These are phyloP conservation scores for Phyllosticta citribraziliensis DNA, from an alignment of 2,329 filamentous ascomycete species.

Conservation along the genomic window DNA sequence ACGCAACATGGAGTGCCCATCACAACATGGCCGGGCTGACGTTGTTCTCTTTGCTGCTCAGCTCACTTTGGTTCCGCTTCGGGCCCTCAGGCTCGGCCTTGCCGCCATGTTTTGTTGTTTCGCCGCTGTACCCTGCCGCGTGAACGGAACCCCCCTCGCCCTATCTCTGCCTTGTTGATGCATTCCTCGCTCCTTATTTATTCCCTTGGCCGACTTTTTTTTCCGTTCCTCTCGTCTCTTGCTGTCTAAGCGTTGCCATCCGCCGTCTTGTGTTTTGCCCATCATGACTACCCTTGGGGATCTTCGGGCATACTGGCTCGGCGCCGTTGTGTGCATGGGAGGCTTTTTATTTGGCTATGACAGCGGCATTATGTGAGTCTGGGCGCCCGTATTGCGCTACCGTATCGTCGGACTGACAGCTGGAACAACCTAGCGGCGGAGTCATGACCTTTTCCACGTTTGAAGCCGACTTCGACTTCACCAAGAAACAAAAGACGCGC, in stretches of 20 bases:
- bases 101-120: neutral
- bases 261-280: neutral
- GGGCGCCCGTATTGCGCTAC: neutral
- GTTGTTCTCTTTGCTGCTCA: neutral
- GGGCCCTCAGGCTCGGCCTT: neutral
- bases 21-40: neutral
- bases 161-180: neutral
- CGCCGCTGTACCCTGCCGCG: neutral
- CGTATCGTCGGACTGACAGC: neutral
- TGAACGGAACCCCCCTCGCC: neutral
- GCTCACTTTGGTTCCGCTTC: neutral
- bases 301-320: constrained; percentile 43
- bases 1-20: neutral
- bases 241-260: constrained; percentile 1
- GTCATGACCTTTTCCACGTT: constrained; percentile 38
- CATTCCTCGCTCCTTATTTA: neutral
- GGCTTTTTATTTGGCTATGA: constrained; percentile 41
- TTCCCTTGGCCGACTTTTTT: neutral
- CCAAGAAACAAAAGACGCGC: constrained; percentile 28
- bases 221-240: neutral
- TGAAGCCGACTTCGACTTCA: constrained; percentile 34
- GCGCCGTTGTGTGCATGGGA: constrained; percentile 42
- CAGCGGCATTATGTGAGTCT: constrained; percentile 20
- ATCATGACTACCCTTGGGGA: constrained; percentile 22
- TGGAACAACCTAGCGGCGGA: constrained; percentile 23